Conservation (phyloP, 768 basidiomycete species). For the Boletus subparvulus region DNA sequence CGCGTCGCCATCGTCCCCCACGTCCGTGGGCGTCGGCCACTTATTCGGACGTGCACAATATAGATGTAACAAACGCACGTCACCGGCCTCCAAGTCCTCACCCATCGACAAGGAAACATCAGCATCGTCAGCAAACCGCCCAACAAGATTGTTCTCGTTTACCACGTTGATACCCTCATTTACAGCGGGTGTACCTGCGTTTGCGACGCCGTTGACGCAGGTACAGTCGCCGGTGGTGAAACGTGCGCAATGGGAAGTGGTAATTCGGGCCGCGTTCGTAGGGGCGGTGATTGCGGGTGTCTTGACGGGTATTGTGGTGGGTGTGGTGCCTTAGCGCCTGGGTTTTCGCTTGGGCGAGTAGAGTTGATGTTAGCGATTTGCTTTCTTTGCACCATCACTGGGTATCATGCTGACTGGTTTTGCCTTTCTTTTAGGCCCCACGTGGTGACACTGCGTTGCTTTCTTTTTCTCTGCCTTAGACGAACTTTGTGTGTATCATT, state of each 20-base stretch:
- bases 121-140: not conserved
- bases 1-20: not conserved
- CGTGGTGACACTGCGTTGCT: not conserved
- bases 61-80: conserved; percentile 27
- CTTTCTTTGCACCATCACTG: not conserved
- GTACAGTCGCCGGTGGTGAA: conserved; percentile 68
- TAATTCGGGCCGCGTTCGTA: conserved; percentile 54
- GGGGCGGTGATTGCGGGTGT: conserved; percentile 41
- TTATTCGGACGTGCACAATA: conserved; percentile 27
- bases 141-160: conserved; percentile 1
- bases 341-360: not conserved
- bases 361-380: not conserved
- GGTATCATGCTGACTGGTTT: not conserved
- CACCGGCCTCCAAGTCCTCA: not conserved
- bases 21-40: conserved; percentile 4
- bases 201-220: conserved; percentile 65
- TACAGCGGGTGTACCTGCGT: conserved; percentile 58
- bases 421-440: not conserved
- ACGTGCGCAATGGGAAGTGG: conserved; percentile 86
- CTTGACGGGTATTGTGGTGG: conserved; percentile 33
- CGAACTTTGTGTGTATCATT: not conserved
- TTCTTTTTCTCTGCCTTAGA: not conserved
- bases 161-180: conserved; percentile 29
- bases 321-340: conserved; percentile 7
- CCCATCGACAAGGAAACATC: not conserved